phyloP scores from a whole-genome alignment of 805 yeast species.

The Priceomyces fermenticarens region DNA sequence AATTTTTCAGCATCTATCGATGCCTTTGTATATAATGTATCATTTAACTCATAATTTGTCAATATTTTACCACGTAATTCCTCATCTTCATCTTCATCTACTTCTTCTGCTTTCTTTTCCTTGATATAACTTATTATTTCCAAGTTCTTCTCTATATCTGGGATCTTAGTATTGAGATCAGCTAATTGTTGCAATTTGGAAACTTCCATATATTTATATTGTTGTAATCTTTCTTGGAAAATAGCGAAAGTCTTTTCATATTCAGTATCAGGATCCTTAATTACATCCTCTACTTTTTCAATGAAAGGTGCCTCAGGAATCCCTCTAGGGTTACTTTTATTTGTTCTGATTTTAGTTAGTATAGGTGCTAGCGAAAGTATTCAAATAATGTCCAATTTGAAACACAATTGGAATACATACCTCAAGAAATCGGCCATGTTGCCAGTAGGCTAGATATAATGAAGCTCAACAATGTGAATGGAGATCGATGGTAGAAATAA shows the following conservation, averaged over 20 bases:
- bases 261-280: conserved; percentile 61
- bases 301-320: conserved; percentile 96
- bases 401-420: conserved; percentile 17
- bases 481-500: neutral
- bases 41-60: conserved; percentile 89
- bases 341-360: conserved; percentile 38
- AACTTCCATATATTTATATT: conserved; percentile 83
- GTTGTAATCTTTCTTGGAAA: conserved; percentile 85
- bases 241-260: conserved; percentile 66
- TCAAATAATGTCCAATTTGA: neutral
- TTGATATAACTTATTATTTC: conserved; percentile 65
- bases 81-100: conserved; percentile 24
- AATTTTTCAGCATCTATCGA: conserved; percentile 55
- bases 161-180: conserved; percentile 68
- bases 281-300: conserved; percentile 72
- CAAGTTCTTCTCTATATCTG: conserved; percentile 88
- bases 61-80: conserved; percentile 35
- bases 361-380: neutral
- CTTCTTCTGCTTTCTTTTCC: conserved; percentile 38
- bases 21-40: conserved; percentile 87
- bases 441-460: neutral
- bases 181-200: conserved; percentile 47
- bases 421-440: conserved; percentile 28
- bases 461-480: neutral
- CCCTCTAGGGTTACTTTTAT: conserved; percentile 81